Evolutionary conservation across 164 flowering plant species (phyloP).

Genomic region (Berberis vulgaris): DNA sequence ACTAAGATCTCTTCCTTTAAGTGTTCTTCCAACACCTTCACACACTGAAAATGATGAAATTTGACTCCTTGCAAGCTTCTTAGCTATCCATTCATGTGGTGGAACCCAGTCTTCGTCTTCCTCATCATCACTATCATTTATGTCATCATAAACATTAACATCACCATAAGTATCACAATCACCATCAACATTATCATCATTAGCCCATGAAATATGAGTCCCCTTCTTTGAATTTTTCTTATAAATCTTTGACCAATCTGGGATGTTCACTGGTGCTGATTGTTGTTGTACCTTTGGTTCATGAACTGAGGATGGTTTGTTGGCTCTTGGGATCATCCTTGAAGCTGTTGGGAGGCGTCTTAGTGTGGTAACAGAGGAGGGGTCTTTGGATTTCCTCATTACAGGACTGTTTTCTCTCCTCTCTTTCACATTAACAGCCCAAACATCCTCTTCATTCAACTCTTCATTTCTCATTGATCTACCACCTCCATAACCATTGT

Average conservation of each 20-base stretch:
- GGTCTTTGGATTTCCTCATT: not conserved
- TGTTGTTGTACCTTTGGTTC: constrained; percentile 22
- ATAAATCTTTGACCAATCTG: constrained; percentile 59
- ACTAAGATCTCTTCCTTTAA: constrained; percentile 92
- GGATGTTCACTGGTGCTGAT: constrained; percentile 35
- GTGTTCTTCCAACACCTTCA: constrained; percentile 84
- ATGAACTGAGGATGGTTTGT: not conserved
- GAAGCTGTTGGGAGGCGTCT: constrained; percentile 15
- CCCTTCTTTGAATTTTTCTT: constrained; percentile 19
- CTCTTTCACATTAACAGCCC: constrained; percentile 24
- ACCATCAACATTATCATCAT: constrained; percentile 10
- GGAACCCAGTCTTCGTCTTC: constrained; percentile 32
- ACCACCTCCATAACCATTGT: constrained; percentile 9
- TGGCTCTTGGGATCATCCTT: constrained; percentile 23
- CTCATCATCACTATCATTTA: not conserved
- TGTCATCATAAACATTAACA: not conserved
- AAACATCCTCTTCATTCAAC: constrained; percentile 46
- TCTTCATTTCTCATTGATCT: constrained; percentile 23
- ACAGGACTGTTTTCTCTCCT: constrained; percentile 13
- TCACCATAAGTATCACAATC: not conserved
- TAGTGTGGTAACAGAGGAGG: constrained; percentile 1
- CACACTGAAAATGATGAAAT: constrained; percentile 72
- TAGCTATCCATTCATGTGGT: constrained; percentile 82
- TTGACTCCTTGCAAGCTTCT: constrained; percentile 52
- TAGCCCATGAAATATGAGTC: constrained; percentile 8